These are phyloP conservation scores for Hirschioporus abietinus DNA, from an alignment of 768 basidiomycete species.

Conservation along the genomic window DNA sequence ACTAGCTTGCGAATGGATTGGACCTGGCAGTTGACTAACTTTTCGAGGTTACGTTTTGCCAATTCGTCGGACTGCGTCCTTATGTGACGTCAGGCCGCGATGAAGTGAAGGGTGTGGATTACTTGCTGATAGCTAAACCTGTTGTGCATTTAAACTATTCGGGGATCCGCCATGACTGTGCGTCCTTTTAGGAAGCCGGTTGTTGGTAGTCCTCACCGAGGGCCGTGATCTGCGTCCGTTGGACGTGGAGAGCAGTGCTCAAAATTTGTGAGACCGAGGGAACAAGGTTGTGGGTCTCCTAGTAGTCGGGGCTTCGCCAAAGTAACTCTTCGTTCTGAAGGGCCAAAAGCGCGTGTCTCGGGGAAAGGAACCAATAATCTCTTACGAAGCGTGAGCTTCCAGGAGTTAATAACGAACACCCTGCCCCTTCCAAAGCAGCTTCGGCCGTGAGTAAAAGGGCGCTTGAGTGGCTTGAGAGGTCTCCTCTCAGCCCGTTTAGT, in stretches of 20 bases:
- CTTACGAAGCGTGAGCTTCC: no score
- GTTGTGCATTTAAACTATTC: constrained; percentile 26
- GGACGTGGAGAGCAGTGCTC: constrained; percentile 27
- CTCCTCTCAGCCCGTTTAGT: constrained; percentile 29
- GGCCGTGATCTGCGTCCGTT: constrained; percentile 25
- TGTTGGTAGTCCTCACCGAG: constrained; percentile 28
- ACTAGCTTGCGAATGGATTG: no score
- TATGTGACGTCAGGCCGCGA: no score
- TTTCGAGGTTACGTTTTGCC: no score
- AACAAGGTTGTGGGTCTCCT: constrained; percentile 31
- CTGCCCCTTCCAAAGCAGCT: constrained; percentile 17
- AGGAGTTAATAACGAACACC: constrained; percentile 13
- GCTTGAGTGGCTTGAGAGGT: constrained; percentile 14
- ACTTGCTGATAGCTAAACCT: constrained; percentile 31
- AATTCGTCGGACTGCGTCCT: no score
- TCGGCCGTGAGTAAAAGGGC: constrained; percentile 14
- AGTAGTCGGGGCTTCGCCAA: constrained; percentile 15
- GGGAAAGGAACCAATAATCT: no score
- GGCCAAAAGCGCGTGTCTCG: constrained; percentile 7
- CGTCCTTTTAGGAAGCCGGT: constrained; percentile 16
- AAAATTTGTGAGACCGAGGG: constrained; percentile 43
- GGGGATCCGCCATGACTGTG: constrained; percentile 27
- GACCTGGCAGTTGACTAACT: no score
- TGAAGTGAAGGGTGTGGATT: constrained; percentile 29
- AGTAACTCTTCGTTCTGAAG: constrained; percentile 14